A percentile compares a stretch with the other conserved stretches of the same genome.
These are phyloP conservation scores for Letharia columbiana DNA, from an alignment of 495 filamentous ascomycete genomes.

Conservation along the genomic window DNA sequence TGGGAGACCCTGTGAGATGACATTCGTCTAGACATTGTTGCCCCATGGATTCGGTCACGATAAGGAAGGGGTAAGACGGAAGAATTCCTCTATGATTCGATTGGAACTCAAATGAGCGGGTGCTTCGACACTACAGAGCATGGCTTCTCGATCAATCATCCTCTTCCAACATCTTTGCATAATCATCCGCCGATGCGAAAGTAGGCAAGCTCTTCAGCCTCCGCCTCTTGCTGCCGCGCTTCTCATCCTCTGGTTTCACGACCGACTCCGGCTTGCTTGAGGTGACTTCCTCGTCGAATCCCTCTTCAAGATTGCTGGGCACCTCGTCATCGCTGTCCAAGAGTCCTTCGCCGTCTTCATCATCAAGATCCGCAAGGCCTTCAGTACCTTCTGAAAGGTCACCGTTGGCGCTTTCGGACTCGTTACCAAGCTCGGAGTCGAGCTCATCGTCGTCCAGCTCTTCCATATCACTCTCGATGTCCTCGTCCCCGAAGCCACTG, in stretches of 20 bases:
- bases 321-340: constrained; percentile 48
- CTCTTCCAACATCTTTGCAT: constrained; percentile 72
- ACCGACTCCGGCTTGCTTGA: constrained; percentile 24
- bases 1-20: neutral
- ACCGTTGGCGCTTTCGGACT: constrained; percentile 37
- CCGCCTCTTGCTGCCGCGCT: constrained; percentile 59
- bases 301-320: constrained; percentile 44
- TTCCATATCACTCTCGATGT: constrained; percentile 32
- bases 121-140: neutral
- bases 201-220: constrained; percentile 83
- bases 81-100: too few relatives aligned
- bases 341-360: constrained; percentile 45
- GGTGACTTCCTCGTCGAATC: constrained; percentile 29
- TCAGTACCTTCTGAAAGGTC: constrained; percentile 34
- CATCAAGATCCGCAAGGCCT: constrained; percentile 38
- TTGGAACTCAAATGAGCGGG: neutral
- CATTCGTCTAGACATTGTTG: neutral
- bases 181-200: constrained; percentile 89
- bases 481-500: constrained; percentile 45
- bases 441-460: constrained; percentile 43
- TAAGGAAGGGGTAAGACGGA: neutral
- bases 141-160: constrained; percentile 36
- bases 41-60: neutral
- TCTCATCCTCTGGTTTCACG: constrained; percentile 23
- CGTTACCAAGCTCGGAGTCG: constrained; percentile 38